phyloP scores from a whole-genome alignment of 495 filamentous ascomycete genomes.

The Opeltia flavorubescens region DNA sequence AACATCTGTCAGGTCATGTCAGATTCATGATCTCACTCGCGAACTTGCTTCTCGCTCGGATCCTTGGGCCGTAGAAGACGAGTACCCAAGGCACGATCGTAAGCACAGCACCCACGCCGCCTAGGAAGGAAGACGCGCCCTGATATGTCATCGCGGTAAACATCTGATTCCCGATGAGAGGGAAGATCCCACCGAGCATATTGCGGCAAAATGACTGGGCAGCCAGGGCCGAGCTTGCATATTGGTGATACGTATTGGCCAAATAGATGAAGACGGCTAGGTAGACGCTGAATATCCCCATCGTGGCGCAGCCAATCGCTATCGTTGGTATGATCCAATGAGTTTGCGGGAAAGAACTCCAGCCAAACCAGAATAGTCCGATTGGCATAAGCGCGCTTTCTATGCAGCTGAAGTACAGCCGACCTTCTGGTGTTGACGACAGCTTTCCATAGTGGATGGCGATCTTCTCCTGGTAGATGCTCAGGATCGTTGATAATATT shows the following conservation, averaged over 20 bases:
- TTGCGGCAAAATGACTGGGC: conserved; percentile 82
- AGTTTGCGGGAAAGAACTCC: conserved; percentile 49
- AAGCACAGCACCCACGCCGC: conserved; percentile 54
- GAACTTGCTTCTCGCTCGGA: conserved; percentile 66
- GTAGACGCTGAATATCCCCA: conserved; percentile 84
- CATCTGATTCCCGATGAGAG: conserved; percentile 57
- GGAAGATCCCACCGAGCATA: conserved; percentile 70
- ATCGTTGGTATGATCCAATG: conserved; percentile 70
- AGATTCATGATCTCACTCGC: conserved; percentile 30
- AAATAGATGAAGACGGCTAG: conserved; percentile 94
- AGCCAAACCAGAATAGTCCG: conserved; percentile 74
- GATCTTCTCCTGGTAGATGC: conserved; percentile 56
- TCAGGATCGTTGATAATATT: conserved; percentile 54
- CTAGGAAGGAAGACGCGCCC: conserved; percentile 62
- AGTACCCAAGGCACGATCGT: conserved; percentile 79
- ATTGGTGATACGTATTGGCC: conserved; percentile 75
- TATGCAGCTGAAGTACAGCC: conserved; percentile 74
- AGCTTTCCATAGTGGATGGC: conserved; percentile 27
- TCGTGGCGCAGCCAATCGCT: conserved; percentile 57
- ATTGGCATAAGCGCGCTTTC: conserved; percentile 54
- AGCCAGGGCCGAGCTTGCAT: conserved; percentile 75
- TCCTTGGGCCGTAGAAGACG: conserved; percentile 63
- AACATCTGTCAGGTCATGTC: no score
- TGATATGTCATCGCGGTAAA: conserved; percentile 58
- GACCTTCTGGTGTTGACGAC: conserved; percentile 51